Evolutionary conservation across 1,284 basidiomycete genomes (phyloP), one percentile per base, ranked within the genome.

Genomic region (Chiua sp.): DNA sequence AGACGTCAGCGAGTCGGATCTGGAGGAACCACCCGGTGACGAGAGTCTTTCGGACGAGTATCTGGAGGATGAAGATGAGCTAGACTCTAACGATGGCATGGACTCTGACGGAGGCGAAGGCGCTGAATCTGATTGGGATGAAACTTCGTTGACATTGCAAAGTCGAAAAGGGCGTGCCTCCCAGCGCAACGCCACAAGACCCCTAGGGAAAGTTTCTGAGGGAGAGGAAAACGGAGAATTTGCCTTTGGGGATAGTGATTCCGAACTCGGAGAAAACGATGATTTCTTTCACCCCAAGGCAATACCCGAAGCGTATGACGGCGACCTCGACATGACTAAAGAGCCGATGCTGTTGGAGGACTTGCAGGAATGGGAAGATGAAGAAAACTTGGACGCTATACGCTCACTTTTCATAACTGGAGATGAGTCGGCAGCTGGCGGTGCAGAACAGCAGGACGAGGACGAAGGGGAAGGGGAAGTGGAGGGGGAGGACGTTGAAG

Each of bases 361-460:
- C 33, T 71, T 98, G 59, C 82, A 80, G 59, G 84, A 85, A 65
- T 99, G 96, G 96, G 87, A 90, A 55, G 86, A 93, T 63, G 93
- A 97, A 65, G 87, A 85, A 18, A 81, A 92, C 70, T 82, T 99
- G 33, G 92, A 98, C 55, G 91, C 93, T 2, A 89, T 99, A 68
- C 87, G 94, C 15, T 79, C 87, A 59, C 79, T 97, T 56, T 99
- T 99, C 79, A 98, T 99, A 75, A 98, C 96, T 0, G 95, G 94
- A 20, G 75, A 81, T 49, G 69, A 66, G 4, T 73, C 75, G 15
- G 68, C 67, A 8, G 74, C 72, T 5, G 75, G 60, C 20, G 74
- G 55, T 30, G 76, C 66, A 20, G 79, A 66, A 49, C 86, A 82
- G 52, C 69, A 78, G 49, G 66, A 66, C 30, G 75, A 76, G 5